Base-by-base conservation (phyloP, 2,329 filamentous ascomycete species). In the Neofusicoccum umdonicola region DNA sequence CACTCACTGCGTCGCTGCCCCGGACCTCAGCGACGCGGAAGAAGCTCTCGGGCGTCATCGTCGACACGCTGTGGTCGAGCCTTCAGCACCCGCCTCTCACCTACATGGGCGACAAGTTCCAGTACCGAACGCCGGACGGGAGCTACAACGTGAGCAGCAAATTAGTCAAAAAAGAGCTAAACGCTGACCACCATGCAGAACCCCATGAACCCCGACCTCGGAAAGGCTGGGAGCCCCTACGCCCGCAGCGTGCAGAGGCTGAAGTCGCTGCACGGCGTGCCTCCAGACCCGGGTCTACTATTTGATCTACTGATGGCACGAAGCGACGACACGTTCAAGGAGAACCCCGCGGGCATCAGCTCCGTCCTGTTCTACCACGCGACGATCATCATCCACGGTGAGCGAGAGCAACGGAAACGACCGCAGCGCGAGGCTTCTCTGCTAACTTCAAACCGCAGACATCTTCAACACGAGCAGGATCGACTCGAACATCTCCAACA, bases 101-200 rank as follows among this genome's bases (percentile, higher is more conserved):
- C 39, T 81, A 76, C 62, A 72, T 82, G 68, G 80, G 79, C 44
- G 74, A 88, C 7, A 79, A 89, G 64, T 88, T 83, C 71, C 81
- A 83, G 68, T 93, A 91, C 71, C 84, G 90, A 13, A 84, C 83
- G 60, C 84, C 89, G 0, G 90, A 93, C 78, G 90, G 90, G 0
- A 89, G 87, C 0, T 84, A 86, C 76, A 93, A 92, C 68, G 68
- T 80, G 92, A 92, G 70, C 35, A 5, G 7, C 7, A 3, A 0
- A 0, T 1, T 4, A 3, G 0, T 3, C 11, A 1, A 1, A 85
- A 88, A 5, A 82, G 85, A 5, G 68, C 82, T 86, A 63, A 90
- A 90, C 0, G 80, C 82, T 69, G 78, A 92, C 13, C 1, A 0
- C 0, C 0, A 3, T 17, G 7, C 57, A 61, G 57, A 84, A 82